A percentile compares a stretch with the other conserved stretches of the same genome.
These are phyloP conservation scores for Tricholoma flavovirens DNA, from an alignment of 768 basidiomycete species.

Conservation along the genomic window DNA sequence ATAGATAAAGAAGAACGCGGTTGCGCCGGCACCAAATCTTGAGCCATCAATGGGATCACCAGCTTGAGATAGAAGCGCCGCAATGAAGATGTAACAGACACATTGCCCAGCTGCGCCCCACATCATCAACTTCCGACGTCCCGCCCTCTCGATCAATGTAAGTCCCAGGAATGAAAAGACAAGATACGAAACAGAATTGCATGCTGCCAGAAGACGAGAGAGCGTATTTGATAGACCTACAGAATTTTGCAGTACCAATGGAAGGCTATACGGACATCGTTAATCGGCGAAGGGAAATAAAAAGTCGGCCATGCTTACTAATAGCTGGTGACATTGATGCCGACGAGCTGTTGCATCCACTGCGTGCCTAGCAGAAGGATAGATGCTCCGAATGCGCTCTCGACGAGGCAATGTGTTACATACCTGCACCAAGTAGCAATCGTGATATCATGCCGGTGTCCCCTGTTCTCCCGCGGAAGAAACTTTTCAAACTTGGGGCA, in stretches of 20 bases:
- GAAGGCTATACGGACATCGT: slow-evolving; percentile 25
- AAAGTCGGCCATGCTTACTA: slow-evolving; percentile 27
- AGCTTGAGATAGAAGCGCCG: slow-evolving; percentile 34
- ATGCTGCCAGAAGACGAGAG: slow-evolving; percentile 43
- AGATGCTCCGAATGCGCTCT: background rate
- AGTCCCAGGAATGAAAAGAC: slow-evolving; percentile 42
- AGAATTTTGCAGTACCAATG: slow-evolving; percentile 44
- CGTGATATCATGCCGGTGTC: slow-evolving; percentile 42
- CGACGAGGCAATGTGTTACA: background rate
- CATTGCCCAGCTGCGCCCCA: slow-evolving; percentile 48
- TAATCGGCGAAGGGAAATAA: background rate
- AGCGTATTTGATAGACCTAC: slow-evolving; percentile 46
- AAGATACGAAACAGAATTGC: slow-evolving; percentile 48
- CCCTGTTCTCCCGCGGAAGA: slow-evolving; percentile 35
- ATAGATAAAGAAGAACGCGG: slow-evolving; percentile 45
- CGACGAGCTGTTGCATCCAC: slow-evolving; percentile 48
- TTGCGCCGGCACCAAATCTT: slow-evolving; percentile 38
- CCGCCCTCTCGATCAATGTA: slow-evolving; percentile 41
- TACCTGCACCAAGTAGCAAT: slow-evolving; percentile 38
- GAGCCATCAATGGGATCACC: slow-evolving; percentile 24
- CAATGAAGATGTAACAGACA: slow-evolving; percentile 41
- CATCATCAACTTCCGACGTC: slow-evolving; percentile 47
- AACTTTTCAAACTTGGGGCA: slow-evolving; percentile 36
- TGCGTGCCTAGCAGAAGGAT: slow-evolving; percentile 31
- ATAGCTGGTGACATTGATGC: slow-evolving; percentile 49